A percentile compares a stretch with the other conserved stretches of the same genome.
Conservation (phyloP, 257 asterid species). For the Linaria vulgaris region DNA sequence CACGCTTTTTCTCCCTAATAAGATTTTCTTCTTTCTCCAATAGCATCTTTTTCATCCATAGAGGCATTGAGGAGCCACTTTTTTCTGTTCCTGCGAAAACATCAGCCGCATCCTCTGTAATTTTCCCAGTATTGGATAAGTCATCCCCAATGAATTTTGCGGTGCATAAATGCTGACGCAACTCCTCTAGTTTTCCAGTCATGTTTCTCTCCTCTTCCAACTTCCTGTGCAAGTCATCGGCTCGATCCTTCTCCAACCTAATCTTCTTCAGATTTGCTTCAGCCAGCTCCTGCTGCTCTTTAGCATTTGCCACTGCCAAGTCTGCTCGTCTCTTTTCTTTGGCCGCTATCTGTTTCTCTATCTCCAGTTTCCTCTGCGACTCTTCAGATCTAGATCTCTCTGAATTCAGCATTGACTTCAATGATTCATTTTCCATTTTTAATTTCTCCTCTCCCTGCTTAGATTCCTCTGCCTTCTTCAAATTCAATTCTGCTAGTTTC, state of each 20-base stretch:
- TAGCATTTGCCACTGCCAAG: slow-evolving; percentile 44
- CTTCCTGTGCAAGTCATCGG: slow-evolving; percentile 51
- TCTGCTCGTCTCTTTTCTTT: slow-evolving; percentile 64
- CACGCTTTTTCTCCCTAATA: slow-evolving; percentile 39
- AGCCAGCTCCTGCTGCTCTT: slow-evolving; percentile 47
- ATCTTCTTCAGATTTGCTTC: slow-evolving; percentile 56
- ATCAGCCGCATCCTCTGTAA: slow-evolving; percentile 22
- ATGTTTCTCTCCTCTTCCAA: slow-evolving; percentile 50
- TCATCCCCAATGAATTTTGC: slow-evolving; percentile 31
- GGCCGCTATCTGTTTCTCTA: slow-evolving; percentile 48
- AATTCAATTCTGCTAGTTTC: slow-evolving; percentile 39
- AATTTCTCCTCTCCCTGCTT: slow-evolving; percentile 45
- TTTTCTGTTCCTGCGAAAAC: slow-evolving; percentile 26
- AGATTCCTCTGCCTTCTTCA: slow-evolving; percentile 52
- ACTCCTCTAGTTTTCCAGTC: slow-evolving; percentile 48
- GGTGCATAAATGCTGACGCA: slow-evolving; percentile 29
- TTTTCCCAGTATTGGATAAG: slow-evolving; percentile 28
- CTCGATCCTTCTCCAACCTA: slow-evolving; percentile 53
- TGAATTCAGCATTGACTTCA: slow-evolving; percentile 45
- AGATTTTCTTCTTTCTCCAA: slow-evolving; percentile 42
- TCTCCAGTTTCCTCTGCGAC: slow-evolving; percentile 47
- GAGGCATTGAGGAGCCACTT: slow-evolving; percentile 29
- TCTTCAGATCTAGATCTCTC: slow-evolving; percentile 52
- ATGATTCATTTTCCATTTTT: slow-evolving; percentile 44
- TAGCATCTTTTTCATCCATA: slow-evolving; percentile 38